Evolutionary conservation across 208 protist species (phyloP).

Genomic region (Jaenimonas drosophilae): DNA sequence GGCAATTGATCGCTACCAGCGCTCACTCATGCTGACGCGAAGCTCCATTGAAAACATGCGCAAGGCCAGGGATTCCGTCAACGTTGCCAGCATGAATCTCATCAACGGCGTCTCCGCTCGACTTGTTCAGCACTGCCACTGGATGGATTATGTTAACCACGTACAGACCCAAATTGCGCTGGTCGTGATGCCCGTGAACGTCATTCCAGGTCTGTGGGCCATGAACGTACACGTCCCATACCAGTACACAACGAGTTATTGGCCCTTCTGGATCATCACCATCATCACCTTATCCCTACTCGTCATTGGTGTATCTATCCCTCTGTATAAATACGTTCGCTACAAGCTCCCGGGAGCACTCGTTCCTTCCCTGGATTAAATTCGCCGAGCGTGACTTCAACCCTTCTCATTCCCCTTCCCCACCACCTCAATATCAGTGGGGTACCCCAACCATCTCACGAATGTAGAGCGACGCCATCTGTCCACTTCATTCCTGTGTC

Average conservation of each 20-base stretch:
- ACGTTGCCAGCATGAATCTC: conserved; percentile 70
- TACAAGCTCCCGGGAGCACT: conserved; percentile 56
- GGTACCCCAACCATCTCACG: not conserved
- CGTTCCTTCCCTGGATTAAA: conserved; percentile 29
- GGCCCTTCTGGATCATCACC: conserved; percentile 37
- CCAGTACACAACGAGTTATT: conserved; percentile 15
- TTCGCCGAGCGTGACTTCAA: too few species aligned
- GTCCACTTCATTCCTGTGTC: not conserved
- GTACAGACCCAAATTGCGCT: conserved; percentile 67
- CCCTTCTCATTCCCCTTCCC: too few species aligned
- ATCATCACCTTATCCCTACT: conserved; percentile 34
- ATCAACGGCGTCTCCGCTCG: conserved; percentile 69
- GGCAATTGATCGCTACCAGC: conserved; percentile 41
- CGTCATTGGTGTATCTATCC: conserved; percentile 20
- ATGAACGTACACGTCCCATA: conserved; percentile 70
- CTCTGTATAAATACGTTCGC: conserved; percentile 29
- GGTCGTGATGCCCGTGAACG: conserved; percentile 61
- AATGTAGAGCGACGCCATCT: not conserved
- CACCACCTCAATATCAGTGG: not conserved
- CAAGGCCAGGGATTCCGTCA: conserved; percentile 56
- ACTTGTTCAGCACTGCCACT: conserved; percentile 69
- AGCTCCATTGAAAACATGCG: conserved; percentile 37
- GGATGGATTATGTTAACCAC: conserved; percentile 78
- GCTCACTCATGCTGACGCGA: conserved; percentile 26
- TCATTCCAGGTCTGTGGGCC: conserved; percentile 63